Conservation (phyloP, 495 filamentous ascomycete species). For the Aspergillus saccharolyticus region DNA sequence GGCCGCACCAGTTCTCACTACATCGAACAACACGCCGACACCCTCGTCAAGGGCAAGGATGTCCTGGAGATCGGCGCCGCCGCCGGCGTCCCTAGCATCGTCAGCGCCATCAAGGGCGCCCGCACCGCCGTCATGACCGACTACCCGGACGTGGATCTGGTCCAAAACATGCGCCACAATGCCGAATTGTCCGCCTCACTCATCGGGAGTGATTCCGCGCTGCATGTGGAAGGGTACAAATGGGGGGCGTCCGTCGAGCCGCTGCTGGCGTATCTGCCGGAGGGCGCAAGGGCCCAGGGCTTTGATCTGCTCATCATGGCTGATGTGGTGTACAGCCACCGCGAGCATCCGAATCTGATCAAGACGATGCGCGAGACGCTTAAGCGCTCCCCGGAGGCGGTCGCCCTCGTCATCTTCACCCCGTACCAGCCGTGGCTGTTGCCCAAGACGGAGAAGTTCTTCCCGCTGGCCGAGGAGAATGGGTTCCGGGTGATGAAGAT, state of each 20-base stretch:
- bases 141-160: slow-evolving; percentile 76
- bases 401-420: slow-evolving; percentile 85
- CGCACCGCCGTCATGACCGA: slow-evolving; percentile 74
- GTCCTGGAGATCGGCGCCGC: slow-evolving; percentile 89
- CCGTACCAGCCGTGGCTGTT: slow-evolving; percentile 88
- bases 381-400: slow-evolving; percentile 46
- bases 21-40: slow-evolving; percentile 58
- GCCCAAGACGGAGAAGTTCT: slow-evolving; percentile 79
- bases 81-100: slow-evolving; percentile 76
- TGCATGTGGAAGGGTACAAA: slow-evolving; percentile 63
- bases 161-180: slow-evolving; percentile 71
- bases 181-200: slow-evolving; percentile 43
- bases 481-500: slow-evolving; percentile 75
- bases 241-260: slow-evolving; percentile 63
- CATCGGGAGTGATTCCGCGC: slow-evolving; percentile 34
- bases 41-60: slow-evolving; percentile 53
- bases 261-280: slow-evolving; percentile 48
- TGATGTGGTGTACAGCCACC: slow-evolving; percentile 85
- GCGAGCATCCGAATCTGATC: slow-evolving; percentile 72
- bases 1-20: slow-evolving; percentile 67
- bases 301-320: slow-evolving; percentile 84
- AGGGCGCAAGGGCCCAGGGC: slow-evolving; percentile 21
- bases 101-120: slow-evolving; percentile 68
- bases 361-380: slow-evolving; percentile 62
- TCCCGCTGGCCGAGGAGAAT: slow-evolving; percentile 60